phyloP scores from a whole-genome alignment of 1,284 basidiomycete genomes.

The Crucibulum parvulum region DNA sequence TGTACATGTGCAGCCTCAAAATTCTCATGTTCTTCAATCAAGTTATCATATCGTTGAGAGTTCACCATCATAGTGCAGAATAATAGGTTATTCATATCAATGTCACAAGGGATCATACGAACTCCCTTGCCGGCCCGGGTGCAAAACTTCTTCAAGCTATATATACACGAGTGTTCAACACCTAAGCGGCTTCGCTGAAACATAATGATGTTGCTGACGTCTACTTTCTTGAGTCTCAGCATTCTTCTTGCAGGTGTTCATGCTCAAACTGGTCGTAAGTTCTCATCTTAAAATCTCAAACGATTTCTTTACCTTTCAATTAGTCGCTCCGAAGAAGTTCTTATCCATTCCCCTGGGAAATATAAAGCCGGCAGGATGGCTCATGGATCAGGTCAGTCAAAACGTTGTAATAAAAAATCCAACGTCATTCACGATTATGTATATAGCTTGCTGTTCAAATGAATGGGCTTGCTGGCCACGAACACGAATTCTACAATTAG shows the following conservation, averaged over 20 bases:
- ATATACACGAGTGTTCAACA: no score
- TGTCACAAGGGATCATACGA: no score
- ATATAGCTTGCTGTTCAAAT: slow-evolving; percentile 55
- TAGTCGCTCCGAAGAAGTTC: slow-evolving; percentile 60
- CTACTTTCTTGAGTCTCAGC: not conserved
- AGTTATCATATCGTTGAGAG: no score
- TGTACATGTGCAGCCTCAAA: no score
- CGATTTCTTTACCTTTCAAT: not conserved
- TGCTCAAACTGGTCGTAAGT: slow-evolving; percentile 1
- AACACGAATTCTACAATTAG: slow-evolving; percentile 65
- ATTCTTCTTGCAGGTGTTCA: not conserved
- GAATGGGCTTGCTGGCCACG: slow-evolving; percentile 60
- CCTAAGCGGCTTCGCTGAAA: no score
- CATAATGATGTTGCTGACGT: not conserved
- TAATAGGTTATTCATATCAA: no score
- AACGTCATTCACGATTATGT: slow-evolving; percentile 2
- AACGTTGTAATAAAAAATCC: not conserved
- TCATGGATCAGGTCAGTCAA: slow-evolving; percentile 54
- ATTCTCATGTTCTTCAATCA: no score
- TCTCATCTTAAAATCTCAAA: not conserved
- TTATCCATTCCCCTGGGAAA: slow-evolving; percentile 53
- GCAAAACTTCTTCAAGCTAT: no score
- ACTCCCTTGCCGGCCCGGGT: no score
- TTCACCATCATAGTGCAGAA: no score
- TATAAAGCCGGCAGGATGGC: slow-evolving; percentile 58